phyloP scores from a whole-genome alignment of 2,329 filamentous ascomycete species.

The Byssochlamys sp. region DNA sequence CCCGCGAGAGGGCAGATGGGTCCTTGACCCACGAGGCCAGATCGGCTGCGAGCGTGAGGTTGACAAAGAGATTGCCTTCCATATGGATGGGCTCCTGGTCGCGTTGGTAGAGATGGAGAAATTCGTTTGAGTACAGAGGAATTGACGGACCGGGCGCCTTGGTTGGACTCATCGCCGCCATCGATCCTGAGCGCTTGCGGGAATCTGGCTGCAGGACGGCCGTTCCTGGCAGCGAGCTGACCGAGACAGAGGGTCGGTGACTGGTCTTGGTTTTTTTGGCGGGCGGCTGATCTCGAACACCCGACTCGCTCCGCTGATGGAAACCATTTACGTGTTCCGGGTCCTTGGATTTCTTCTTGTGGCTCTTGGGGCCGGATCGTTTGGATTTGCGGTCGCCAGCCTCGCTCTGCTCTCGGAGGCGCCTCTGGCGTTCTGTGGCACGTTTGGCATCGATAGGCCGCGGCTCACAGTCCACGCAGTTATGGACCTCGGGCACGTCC shows the following conservation, averaged over 20 bases:
- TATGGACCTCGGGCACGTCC: conserved; percentile 69
- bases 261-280: conserved; percentile 72
- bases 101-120: conserved; percentile 63
- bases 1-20: conserved; percentile 55
- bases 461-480: conserved; percentile 80
- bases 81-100: conserved; percentile 48
- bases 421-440: conserved; percentile 62
- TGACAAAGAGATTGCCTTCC: conserved; percentile 68
- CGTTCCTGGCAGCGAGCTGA: conserved; percentile 58
- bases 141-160: conserved; percentile 52
- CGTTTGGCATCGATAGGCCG: conserved; percentile 62
- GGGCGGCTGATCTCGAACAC: conserved; percentile 44
- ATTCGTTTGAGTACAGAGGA: conserved; percentile 64
- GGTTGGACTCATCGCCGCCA: conserved; percentile 62
- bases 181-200: conserved; percentile 54
- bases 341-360: conserved; percentile 81
- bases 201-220: conserved; percentile 54
- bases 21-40: conserved; percentile 73
- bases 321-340: conserved; percentile 61
- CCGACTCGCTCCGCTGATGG: conserved; percentile 49
- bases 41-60: conserved; percentile 62
- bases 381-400: conserved; percentile 62
- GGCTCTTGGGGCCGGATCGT: conserved; percentile 65
- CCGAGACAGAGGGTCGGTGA: conserved; percentile 68
- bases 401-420: conserved; percentile 50